A percentile compares a stretch with the other conserved stretches of the same genome.
phyloP scores from a whole-genome alignment of 2,329 filamentous ascomycete species.

The Hymenoscyphus infarciens region DNA sequence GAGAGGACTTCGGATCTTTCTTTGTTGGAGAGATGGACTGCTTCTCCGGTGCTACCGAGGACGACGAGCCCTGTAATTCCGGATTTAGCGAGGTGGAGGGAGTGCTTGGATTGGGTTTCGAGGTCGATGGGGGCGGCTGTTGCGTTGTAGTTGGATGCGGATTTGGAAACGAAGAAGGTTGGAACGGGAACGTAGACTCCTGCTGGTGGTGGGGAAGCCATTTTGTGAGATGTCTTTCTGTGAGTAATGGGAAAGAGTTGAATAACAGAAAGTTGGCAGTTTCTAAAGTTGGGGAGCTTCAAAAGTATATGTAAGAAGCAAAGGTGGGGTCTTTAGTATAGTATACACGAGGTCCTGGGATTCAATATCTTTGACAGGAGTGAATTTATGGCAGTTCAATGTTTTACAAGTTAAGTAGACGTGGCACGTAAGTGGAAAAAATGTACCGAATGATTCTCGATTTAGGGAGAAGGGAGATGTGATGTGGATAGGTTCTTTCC shows the following conservation, averaged over 20 bases:
- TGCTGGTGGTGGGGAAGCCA: slow-evolving; percentile 27
- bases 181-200: slow-evolving; percentile 50
- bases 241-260: background rate
- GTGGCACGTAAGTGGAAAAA: background rate
- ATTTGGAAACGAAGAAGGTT: slow-evolving; percentile 52
- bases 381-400: background rate
- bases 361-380: background rate
- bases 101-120: slow-evolving; percentile 54
- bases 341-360: background rate
- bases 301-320: slow-evolving; percentile 3
- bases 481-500: background rate
- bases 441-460: background rate
- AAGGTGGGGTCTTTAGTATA: background rate
- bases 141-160: slow-evolving; percentile 27
- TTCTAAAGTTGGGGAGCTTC: slow-evolving; percentile 10
- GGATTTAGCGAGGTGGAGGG: slow-evolving; percentile 54
- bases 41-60: slow-evolving; percentile 61
- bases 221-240: background rate
- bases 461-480: background rate
- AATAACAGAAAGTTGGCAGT: slow-evolving; percentile 10
- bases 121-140: slow-evolving; percentile 45
- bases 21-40: slow-evolving; percentile 54
- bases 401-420: background rate
- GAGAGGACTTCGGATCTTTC: slow-evolving; percentile 55
- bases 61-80: slow-evolving; percentile 60